These are phyloP conservation scores for Vitis labrusca DNA, from an alignment of 164 flowering plant genomes.

Conservation along the genomic window DNA sequence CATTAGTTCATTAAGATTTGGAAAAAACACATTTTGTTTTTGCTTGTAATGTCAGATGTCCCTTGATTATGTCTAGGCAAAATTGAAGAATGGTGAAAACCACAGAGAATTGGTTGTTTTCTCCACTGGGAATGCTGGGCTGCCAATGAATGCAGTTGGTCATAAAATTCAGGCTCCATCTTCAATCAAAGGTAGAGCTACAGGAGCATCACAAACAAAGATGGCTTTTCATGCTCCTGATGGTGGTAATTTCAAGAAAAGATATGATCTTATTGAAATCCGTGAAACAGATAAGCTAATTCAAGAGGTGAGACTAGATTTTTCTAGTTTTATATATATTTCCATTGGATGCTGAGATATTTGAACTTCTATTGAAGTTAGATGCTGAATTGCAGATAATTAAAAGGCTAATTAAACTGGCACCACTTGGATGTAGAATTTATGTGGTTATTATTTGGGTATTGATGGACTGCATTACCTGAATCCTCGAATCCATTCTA, in stretches of 20 bases:
- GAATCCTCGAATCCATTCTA: too few species aligned
- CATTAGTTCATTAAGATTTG: too few species aligned
- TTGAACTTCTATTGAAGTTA: not conserved
- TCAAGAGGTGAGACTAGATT: conserved; percentile 27
- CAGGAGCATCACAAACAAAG: conserved; percentile 9
- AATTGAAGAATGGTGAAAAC: conserved; percentile 14
- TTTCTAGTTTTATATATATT: not conserved
- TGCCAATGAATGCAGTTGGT: conserved; percentile 9
- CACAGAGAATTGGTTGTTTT: conserved; percentile 12
- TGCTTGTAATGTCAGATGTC: not conserved
- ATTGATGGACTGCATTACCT: too few species aligned
- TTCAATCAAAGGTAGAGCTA: conserved; percentile 15
- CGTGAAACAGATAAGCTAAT: conserved; percentile 35
- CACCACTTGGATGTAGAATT: not conserved
- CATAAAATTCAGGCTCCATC: conserved; percentile 13
- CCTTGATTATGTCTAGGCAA: conserved; percentile 17
- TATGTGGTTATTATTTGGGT: not conserved
- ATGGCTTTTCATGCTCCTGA: conserved; percentile 3
- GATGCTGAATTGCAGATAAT: not conserved
- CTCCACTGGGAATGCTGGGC: conserved; percentile 15
- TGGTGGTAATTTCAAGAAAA: conserved; percentile 11
- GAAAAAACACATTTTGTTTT: too few species aligned
- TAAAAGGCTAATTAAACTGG: not conserved
- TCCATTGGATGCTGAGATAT: not conserved
- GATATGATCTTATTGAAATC: conserved; percentile 24